Evolutionary conservation across 1,284 basidiomycete genomes (phyloP), one percentile per base, ranked within the genome.

Genomic region (Vanrija sp.): DNA sequence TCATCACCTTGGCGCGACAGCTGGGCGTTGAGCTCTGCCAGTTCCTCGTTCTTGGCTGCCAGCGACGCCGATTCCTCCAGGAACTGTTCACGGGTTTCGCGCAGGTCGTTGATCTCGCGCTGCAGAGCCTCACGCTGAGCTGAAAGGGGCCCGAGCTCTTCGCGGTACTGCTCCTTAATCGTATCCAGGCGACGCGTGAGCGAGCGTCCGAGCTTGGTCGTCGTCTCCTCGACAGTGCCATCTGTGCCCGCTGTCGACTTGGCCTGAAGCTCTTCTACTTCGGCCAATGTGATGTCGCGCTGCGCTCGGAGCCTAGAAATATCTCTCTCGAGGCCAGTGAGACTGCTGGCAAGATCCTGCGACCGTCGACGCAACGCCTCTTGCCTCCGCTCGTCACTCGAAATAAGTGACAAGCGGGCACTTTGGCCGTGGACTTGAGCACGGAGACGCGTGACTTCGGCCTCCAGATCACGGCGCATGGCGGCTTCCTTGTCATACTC

Each of bases 401-500:
- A 86, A 63, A 96, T 80, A 14, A 88, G 84, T 5, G 89, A 89
- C 26, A 98, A 81, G 55, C 89, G 84, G 15, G 87, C 89, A 6
- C 87, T 91, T 74, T 98, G 94, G 6, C 91, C 90, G 52, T 91
- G 89, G 15, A 98, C 80, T 57, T 94, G 82, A 26, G 91, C 84
- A 44, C 91, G 82, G 38, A 98, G 78, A 48, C 88, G 83, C 16
- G 86, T 87, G 61, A 97, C 89, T 77, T 96, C 92, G 0, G 88
- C 86, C 77, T 98, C 93, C 3, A 91, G 89, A 62, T 96, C 93
- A 21, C 88, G 84, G 19, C 94, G 83, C 28, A 87, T 85, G 52
- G 88, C 85, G 45, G 92, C 81, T 75, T 98, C 94, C 54, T 84
- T 85, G 72, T 96, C 92, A 70, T 94, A 97, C 73, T 98, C 94